Conservation (phyloP, 2,329 filamentous ascomycete genomes). For the Paecilomyces sp. region DNA sequence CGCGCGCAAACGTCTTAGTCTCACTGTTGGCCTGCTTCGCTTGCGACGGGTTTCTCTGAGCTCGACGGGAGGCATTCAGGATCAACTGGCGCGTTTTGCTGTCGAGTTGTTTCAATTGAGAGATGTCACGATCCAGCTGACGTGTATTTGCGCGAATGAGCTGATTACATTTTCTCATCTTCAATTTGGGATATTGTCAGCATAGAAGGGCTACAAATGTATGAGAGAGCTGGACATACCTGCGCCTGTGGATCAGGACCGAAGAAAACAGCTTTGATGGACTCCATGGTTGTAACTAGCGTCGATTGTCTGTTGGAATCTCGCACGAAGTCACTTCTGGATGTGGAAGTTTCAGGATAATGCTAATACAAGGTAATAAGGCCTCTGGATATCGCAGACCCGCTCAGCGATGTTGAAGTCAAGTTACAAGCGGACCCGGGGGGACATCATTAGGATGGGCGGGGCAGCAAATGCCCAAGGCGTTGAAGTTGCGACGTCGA, state of each 20-base stretch:
- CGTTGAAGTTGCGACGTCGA: neutral
- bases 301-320: neutral
- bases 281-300: constrained; percentile 60
- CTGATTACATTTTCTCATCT: constrained; percentile 94
- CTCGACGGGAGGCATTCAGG: constrained; percentile 71
- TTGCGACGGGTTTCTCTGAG: constrained; percentile 70
- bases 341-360: neutral
- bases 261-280: constrained; percentile 76
- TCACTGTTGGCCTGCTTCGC: constrained; percentile 73
- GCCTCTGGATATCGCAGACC: neutral
- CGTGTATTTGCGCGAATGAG: constrained; percentile 85
- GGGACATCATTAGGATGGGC: neutral
- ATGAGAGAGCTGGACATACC: constrained; percentile 46
- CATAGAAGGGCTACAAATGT: constrained; percentile 1
- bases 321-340: neutral
- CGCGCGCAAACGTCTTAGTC: constrained; percentile 78
- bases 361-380: neutral
- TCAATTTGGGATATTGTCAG: neutral
- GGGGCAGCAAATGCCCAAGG: neutral
- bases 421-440: neutral
- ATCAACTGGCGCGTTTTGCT: constrained; percentile 80
- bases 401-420: neutral
- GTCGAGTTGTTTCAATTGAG: constrained; percentile 69
- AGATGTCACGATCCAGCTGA: constrained; percentile 90
- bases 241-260: constrained; percentile 91